Evolutionary conservation across 73 alveolate species (phyloP), one percentile per base, ranked within the genome.

Genomic region (Uronychia setigera): DNA sequence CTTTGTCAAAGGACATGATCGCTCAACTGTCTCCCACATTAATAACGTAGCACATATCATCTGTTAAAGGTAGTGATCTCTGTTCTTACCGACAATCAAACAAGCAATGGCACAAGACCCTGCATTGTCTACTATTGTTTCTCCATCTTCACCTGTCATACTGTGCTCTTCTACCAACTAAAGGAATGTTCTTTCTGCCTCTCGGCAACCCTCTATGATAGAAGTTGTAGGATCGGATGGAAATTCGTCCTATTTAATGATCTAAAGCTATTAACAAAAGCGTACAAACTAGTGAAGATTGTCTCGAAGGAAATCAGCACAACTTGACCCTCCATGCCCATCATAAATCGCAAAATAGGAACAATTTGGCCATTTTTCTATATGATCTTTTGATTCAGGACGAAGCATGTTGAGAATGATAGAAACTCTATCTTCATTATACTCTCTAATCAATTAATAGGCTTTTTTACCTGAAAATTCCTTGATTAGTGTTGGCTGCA

Each of bases 51-150:
- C 88, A 46, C 59, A 79, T 60, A 26, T 89, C 85, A 76, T 89
- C 89, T 58, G 81, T 85, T 76, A 94, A n/a, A n/a, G n/a, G 67
- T 5, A 46, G 67, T 46, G 19, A 46, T 19, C 5, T 19, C 67
- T 19, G n/a, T 46, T 5, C 5, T 5, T 46, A 75, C 96, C 94
- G 30, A 97, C 86, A 87, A 97, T 30, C 74, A 97, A 74, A 31
- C 93, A 80, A 31, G 95, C 96, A 19, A 95, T 93, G 11, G 99
- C 99, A 89, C 99, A 97, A 28, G 99, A 96, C 0, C 99, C 99
- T 77, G 98, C 87, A 78, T 95, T 91, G 81, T 97, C 99, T 33
- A 79, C 74, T 31, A 87, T 74, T 35, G 77, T 92, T 32, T 59
- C 83, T 28, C 58, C 74, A 0, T 86, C 87, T 13, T 78, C 83